A percentile compares a stretch with the other conserved stretches of the same genome.
phyloP scores from a whole-genome alignment of 208 protist genomes.

The Acanthamoeba royreba region DNA sequence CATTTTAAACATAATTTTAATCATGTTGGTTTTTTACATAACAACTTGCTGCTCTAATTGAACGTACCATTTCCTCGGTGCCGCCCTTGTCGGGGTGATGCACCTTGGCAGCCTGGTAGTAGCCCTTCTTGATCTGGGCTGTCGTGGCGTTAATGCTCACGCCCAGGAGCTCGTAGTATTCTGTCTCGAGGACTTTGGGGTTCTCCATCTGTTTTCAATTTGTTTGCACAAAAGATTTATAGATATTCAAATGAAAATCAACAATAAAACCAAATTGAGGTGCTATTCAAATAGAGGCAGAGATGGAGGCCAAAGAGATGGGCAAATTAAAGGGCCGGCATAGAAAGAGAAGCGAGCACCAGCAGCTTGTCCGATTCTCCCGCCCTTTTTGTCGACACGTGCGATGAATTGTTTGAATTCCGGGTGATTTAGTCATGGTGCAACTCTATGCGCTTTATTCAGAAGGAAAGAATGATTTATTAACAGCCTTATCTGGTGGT shows the following conservation, averaged over 20 bases:
- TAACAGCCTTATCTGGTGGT: no score
- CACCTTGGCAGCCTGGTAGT: conserved; percentile 10
- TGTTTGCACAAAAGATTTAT: no score
- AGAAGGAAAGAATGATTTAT: no score
- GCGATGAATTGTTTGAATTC: no score
- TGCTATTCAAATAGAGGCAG: not conserved
- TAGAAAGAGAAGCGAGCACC: no score
- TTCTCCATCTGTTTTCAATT: no score
- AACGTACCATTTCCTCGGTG: conserved; percentile 29
- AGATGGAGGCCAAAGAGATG: not conserved
- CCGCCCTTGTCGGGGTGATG: conserved; percentile 46
- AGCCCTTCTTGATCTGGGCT: conserved; percentile 30
- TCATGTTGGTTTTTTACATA: not conserved
- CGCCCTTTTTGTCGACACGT: no score
- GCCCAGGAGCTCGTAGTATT: conserved; percentile 35
- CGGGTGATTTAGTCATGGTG: no score
- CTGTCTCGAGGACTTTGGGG: conserved; percentile 32
- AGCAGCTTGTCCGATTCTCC: no score
- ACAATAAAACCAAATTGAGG: not conserved
- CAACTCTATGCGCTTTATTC: no score
- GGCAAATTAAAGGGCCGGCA: not conserved
- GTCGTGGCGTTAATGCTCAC: not conserved
- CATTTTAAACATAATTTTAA: not conserved
- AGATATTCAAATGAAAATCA: no score
- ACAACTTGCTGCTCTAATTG: not conserved